Percentiles rank a stretch among this genome's conserved stretches.
These are phyloP conservation scores for Jatropha curcas DNA, from an alignment of 345 rosid species.

Conservation along the genomic window DNA sequence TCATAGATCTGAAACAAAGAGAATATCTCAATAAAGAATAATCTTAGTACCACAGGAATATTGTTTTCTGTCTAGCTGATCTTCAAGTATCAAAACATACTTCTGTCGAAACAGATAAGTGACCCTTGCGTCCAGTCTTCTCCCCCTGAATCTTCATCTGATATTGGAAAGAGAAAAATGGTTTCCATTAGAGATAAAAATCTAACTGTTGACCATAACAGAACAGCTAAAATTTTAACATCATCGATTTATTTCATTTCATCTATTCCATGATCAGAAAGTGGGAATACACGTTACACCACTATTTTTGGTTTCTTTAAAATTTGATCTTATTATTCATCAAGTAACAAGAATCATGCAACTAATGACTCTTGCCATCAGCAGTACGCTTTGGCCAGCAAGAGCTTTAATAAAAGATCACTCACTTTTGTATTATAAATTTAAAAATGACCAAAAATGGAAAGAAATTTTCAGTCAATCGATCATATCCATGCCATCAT, in stretches of 20 bases:
- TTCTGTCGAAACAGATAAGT: constrained; percentile 89
- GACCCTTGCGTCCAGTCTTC: constrained; percentile 99
- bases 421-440: background rate
- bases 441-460: background rate
- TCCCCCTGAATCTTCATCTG: constrained; percentile 94
- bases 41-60: background rate
- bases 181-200: constrained; percentile 10
- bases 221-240: background rate
- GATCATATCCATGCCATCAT: background rate
- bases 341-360: background rate
- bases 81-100: constrained; percentile 32
- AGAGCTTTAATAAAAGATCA: background rate
- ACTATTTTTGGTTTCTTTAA: background rate
- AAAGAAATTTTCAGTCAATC: background rate
- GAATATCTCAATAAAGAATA: background rate
- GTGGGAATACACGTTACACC: too few species aligned
- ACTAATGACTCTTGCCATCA: background rate
- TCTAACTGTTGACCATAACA: constrained; percentile 4
- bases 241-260: too few species aligned
- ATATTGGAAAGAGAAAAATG: background rate
- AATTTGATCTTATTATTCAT: background rate
- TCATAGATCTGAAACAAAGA: constrained; percentile 60
- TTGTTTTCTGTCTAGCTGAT: background rate
- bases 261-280: too few species aligned
- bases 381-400: background rate